phyloP scores from a whole-genome alignment of 129 eudicot genomes.

The Escallonia rubra region DNA sequence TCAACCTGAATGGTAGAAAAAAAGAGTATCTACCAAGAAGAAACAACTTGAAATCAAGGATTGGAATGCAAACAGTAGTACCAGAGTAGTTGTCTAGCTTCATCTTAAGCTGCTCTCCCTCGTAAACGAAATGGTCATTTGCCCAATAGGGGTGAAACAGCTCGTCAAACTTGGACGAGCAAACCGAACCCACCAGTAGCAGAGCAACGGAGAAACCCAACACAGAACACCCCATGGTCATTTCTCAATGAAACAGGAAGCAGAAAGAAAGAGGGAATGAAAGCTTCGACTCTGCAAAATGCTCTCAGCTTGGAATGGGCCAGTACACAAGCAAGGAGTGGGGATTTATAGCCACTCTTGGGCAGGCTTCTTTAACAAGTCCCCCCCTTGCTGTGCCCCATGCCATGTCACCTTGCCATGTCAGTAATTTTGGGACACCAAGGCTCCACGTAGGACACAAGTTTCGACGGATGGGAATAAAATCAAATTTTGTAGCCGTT shows the following conservation, averaged over 20 bases:
- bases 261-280: not conserved
- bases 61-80: slow-evolving; percentile 4
- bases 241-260: slow-evolving; percentile 2
- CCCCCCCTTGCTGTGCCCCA: slow-evolving; percentile 5
- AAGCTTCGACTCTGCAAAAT: not conserved
- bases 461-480: not conserved
- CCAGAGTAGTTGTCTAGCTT: slow-evolving; percentile 88
- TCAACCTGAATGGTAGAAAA: too few relatives aligned
- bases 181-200: slow-evolving; percentile 29
- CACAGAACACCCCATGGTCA: slow-evolving; percentile 6
- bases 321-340: not conserved
- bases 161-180: slow-evolving; percentile 56
- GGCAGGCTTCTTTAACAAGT: slow-evolving; percentile 15
- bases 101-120: slow-evolving; percentile 80
- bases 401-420: not conserved
- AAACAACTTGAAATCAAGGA: too few relatives aligned
- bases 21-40: too few relatives aligned
- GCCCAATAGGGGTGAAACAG: slow-evolving; percentile 89
- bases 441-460: slow-evolving; percentile 32
- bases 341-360: slow-evolving; percentile 22
- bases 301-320: not conserved
- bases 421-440: slow-evolving; percentile 7
- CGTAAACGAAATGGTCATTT: slow-evolving; percentile 54
- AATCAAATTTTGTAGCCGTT: slow-evolving; percentile 49
- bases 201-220: slow-evolving; percentile 2